phyloP scores from a whole-genome alignment of 148 eudicot species.

The Talinum fruticosum region DNA sequence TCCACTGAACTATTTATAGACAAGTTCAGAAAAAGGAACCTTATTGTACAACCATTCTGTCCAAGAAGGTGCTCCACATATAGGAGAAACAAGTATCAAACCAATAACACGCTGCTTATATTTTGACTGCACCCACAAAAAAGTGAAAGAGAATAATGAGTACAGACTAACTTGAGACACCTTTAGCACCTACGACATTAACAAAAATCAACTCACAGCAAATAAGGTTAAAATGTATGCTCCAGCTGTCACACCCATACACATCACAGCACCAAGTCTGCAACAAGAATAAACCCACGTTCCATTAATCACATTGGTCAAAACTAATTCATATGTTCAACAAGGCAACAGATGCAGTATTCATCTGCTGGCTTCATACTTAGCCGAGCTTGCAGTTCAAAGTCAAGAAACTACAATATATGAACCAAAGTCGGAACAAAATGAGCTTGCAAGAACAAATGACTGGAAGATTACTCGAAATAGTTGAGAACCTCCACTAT shows the following conservation, averaged over 20 bases:
- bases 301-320: not conserved
- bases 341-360: not conserved
- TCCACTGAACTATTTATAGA: slow-evolving; percentile 7
- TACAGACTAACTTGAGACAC: not conserved
- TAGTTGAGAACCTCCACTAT: slow-evolving; percentile 81
- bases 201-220: slow-evolving; percentile 61
- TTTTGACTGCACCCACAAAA: slow-evolving; percentile 54
- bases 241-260: slow-evolving; percentile 96
- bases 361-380: not conserved
- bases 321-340: not conserved
- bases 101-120: slow-evolving; percentile 73
- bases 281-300: slow-evolving; percentile 8
- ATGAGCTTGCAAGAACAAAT: slow-evolving; percentile 12
- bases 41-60: slow-evolving; percentile 94
- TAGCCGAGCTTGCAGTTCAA: not conserved
- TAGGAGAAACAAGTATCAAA: slow-evolving; percentile 89
- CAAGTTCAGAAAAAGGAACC: slow-evolving; percentile 47
- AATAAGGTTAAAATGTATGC: slow-evolving; percentile 82
- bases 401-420: not conserved
- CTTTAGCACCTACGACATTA: not conserved
- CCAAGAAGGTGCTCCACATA: slow-evolving; percentile 96
- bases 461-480: slow-evolving; percentile 57
- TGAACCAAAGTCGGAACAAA: not conserved
- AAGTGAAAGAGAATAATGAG: slow-evolving; percentile 18
- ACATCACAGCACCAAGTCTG: slow-evolving; percentile 86